A percentile compares a stretch with the other conserved stretches of the same genome.
Conservation (phyloP, 1,284 basidiomycete genomes). For the Cryptococcus jaspeensis region DNA sequence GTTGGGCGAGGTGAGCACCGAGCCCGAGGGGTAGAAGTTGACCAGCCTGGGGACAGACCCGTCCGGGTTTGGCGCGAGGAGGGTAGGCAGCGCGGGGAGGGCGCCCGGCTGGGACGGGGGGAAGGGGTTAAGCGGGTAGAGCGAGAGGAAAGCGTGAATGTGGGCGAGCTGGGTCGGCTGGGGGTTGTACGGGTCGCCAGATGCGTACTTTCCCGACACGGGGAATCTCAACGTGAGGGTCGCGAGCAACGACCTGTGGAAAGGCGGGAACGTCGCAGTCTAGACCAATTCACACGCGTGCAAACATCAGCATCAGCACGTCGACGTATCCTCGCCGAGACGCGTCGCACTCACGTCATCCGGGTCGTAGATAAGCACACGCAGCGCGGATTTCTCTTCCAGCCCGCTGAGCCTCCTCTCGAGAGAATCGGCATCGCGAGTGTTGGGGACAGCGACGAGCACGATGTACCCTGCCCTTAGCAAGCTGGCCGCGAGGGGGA, state of each 20-base stretch:
- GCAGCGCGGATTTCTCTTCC: constrained; percentile 40
- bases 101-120: constrained; percentile 41
- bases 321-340: neutral
- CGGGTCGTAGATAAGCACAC: constrained; percentile 50
- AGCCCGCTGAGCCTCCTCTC: constrained; percentile 42
- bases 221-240: constrained; percentile 49
- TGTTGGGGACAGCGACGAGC: constrained; percentile 46
- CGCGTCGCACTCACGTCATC: constrained; percentile 36
- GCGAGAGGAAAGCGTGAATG: constrained; percentile 47
- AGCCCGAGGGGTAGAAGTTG: constrained; percentile 46
- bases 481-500: constrained; percentile 41
- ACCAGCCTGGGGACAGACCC: constrained; percentile 36
- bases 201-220: constrained; percentile 20
- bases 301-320: neutral
- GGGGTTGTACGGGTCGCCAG: constrained; percentile 43
- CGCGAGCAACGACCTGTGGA: constrained; percentile 48
- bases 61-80: constrained; percentile 28
- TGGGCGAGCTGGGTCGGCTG: constrained; percentile 35
- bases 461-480: constrained; percentile 50
- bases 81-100: constrained; percentile 46
- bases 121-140: constrained; percentile 45
- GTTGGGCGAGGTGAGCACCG: constrained; percentile 38
- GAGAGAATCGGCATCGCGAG: constrained; percentile 46
- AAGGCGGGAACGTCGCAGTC: constrained; percentile 46
- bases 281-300: constrained; percentile 18